These are phyloP conservation scores for Blastobotrys peoriensis DNA, from an alignment of 805 yeast genomes.

Conservation along the genomic window DNA sequence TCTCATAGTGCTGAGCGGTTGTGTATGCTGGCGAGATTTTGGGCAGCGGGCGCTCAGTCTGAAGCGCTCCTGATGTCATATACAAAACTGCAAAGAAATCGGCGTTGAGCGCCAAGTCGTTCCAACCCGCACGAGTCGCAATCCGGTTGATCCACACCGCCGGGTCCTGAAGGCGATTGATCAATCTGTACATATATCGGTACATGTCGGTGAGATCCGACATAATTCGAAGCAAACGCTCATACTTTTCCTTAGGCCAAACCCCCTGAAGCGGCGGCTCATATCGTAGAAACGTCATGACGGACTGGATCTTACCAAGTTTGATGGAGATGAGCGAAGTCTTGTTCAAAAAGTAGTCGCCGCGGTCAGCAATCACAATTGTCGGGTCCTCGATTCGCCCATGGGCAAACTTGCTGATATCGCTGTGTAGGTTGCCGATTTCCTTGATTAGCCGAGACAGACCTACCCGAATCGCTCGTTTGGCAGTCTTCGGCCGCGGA, in stretches of 20 bases:
- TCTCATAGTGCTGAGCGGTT: slow-evolving; percentile 13
- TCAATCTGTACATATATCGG: slow-evolving; percentile 21
- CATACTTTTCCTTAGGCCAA: slow-evolving; percentile 30
- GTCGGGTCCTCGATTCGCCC: slow-evolving; percentile 19
- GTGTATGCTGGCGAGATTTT: slow-evolving; percentile 28
- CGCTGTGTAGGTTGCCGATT: slow-evolving; percentile 27
- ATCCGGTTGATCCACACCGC: slow-evolving; percentile 18
- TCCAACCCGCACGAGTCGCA: slow-evolving; percentile 27
- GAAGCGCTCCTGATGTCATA: slow-evolving; percentile 28
- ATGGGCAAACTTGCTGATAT: slow-evolving; percentile 27
- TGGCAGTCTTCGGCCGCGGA: slow-evolving; percentile 30
- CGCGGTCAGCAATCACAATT: slow-evolving; percentile 20
- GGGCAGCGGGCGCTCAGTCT: slow-evolving; percentile 28
- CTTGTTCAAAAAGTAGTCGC: slow-evolving; percentile 20
- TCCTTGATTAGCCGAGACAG: slow-evolving; percentile 22
- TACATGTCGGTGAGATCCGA: slow-evolving; percentile 24
- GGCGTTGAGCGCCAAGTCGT: slow-evolving; percentile 22
- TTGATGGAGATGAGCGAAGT: slow-evolving; percentile 13
- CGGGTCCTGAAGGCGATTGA: slow-evolving; percentile 26
- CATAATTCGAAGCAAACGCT: slow-evolving; percentile 22
- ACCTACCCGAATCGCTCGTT: slow-evolving; percentile 25
- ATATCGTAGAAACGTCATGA: slow-evolving; percentile 16
- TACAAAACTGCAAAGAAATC: slow-evolving; percentile 27
- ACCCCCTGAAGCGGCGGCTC: slow-evolving; percentile 32
- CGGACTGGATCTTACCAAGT: slow-evolving; percentile 7